These are phyloP conservation scores for Pulveroboletus sp. DNA, from an alignment of 768 basidiomycete genomes.

Conservation along the genomic window DNA sequence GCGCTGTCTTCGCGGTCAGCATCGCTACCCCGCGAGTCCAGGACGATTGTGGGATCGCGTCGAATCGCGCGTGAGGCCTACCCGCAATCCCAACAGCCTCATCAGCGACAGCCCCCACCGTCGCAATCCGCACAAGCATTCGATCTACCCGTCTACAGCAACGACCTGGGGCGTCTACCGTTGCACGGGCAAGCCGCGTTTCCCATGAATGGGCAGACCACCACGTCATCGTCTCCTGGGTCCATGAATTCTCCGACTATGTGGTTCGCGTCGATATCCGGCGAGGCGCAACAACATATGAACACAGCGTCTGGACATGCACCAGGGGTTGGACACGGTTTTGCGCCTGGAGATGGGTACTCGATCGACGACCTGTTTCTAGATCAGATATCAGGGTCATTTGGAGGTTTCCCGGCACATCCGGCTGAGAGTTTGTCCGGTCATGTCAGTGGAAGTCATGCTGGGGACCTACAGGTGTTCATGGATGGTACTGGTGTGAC, in stretches of 20 bases:
- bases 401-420: not conserved
- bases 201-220: not conserved
- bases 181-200: slow-evolving; percentile 33
- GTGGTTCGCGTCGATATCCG: slow-evolving; percentile 20
- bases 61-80: slow-evolving; percentile 31
- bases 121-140: slow-evolving; percentile 18
- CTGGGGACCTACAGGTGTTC: slow-evolving; percentile 11
- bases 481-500: slow-evolving; percentile 8
- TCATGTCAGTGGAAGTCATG: not conserved
- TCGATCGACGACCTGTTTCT: slow-evolving; percentile 23
- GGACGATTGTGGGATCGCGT: slow-evolving; percentile 33
- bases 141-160: slow-evolving; percentile 51
- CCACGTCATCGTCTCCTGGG: not conserved
- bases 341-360: slow-evolving; percentile 8
- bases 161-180: slow-evolving; percentile 55
- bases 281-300: slow-evolving; percentile 1
- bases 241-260: slow-evolving; percentile 5
- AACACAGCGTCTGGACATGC: not conserved
- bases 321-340: slow-evolving; percentile 1
- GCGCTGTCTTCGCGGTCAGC: slow-evolving; percentile 6
- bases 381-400: slow-evolving; percentile 15
- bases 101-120: slow-evolving; percentile 4
- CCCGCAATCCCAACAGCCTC: slow-evolving; percentile 12
- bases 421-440: not conserved
- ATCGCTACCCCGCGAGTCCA: slow-evolving; percentile 12